A percentile compares a stretch with the other conserved stretches of the same genome.
phyloP scores from a whole-genome alignment of 768 basidiomycete genomes.

The Auricularia auricula-judae region DNA sequence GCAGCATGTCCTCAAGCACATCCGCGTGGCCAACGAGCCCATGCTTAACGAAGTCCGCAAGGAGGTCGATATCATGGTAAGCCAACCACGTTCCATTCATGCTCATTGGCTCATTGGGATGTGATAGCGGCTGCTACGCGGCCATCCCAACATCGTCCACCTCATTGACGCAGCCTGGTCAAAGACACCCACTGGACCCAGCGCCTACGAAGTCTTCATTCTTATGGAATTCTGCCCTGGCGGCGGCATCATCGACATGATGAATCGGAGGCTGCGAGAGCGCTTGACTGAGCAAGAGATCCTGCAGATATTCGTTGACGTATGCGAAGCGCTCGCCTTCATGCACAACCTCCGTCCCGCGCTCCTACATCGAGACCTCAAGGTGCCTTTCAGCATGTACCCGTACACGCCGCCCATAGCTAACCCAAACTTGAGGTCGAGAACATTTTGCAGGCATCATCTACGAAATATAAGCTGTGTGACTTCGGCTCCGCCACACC shows the following conservation, averaged over 20 bases:
- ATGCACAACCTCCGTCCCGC: slow-evolving; percentile 93
- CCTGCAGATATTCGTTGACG: slow-evolving; percentile 93
- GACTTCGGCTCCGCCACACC: slow-evolving; percentile 92
- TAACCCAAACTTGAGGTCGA: slow-evolving; percentile 47
- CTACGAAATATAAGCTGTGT: slow-evolving; percentile 85
- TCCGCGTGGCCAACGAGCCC: slow-evolving; percentile 80
- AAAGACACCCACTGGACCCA: slow-evolving; percentile 58
- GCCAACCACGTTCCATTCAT: slow-evolving; percentile 16
- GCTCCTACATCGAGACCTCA: slow-evolving; percentile 91
- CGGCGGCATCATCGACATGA: slow-evolving; percentile 99
- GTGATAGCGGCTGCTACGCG: slow-evolving; percentile 71
- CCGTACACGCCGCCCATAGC: background rate
- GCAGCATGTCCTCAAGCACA: slow-evolving; percentile 93
- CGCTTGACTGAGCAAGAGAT: slow-evolving; percentile 93
- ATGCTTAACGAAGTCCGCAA: slow-evolving; percentile 91
- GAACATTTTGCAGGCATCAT: slow-evolving; percentile 85
- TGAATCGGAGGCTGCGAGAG: slow-evolving; percentile 93
- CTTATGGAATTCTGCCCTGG: slow-evolving; percentile 97
- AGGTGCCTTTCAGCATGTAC: slow-evolving; percentile 24
- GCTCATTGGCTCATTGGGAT: slow-evolving; percentile 14
- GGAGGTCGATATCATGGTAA: slow-evolving; percentile 98
- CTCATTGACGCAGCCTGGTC: slow-evolving; percentile 94
- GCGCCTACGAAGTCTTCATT: slow-evolving; percentile 85
- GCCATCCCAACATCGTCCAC: slow-evolving; percentile 91
- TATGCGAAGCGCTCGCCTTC: slow-evolving; percentile 77